These are phyloP conservation scores for Corniculantispora saksenae DNA, from an alignment of 2,329 filamentous ascomycete species.

Conservation along the genomic window DNA sequence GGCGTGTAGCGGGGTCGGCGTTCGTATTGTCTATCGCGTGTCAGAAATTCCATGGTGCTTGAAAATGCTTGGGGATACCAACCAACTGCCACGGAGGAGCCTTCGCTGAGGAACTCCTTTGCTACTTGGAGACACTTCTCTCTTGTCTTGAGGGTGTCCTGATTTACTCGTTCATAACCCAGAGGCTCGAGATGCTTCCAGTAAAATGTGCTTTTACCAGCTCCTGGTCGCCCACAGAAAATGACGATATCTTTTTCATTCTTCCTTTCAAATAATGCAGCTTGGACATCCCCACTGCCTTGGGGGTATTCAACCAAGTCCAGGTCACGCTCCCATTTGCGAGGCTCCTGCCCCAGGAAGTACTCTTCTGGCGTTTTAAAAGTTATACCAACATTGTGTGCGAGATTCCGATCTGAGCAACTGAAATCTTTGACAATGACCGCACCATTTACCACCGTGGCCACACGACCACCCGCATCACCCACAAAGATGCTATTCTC, in stretches of 20 bases:
- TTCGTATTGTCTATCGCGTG: conserved; percentile 84
- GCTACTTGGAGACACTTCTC: conserved; percentile 74
- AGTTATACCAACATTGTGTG: conserved; percentile 75
- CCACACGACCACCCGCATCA: conserved; percentile 70
- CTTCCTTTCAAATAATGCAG: conserved; percentile 57
- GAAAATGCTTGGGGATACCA: conserved; percentile 36
- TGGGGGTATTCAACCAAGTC: conserved; percentile 64
- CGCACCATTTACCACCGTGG: conserved; percentile 33
- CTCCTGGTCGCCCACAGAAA: conserved; percentile 84
- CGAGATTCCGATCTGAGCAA: conserved; percentile 75
- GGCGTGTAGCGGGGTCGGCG: conserved; percentile 73
- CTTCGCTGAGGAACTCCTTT: conserved; percentile 61
- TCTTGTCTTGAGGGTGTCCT: conserved; percentile 78
- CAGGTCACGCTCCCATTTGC: conserved; percentile 69
- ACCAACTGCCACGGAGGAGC: conserved; percentile 77
- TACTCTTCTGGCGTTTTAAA: conserved; percentile 92
- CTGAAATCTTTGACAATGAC: conserved; percentile 58
- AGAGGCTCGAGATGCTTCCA: conserved; percentile 75
- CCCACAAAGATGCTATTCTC: conserved; percentile 80
- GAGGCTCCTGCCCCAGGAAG: conserved; percentile 69
- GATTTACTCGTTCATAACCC: conserved; percentile 84
- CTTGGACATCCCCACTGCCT: conserved; percentile 26
- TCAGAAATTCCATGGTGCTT: conserved; percentile 4
- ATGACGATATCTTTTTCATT: conserved; percentile 74
- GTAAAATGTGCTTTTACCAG: conserved; percentile 91